These are phyloP conservation scores for Sporothrix curviconia DNA, from an alignment of 2,329 filamentous ascomycete species.

Conservation along the genomic window DNA sequence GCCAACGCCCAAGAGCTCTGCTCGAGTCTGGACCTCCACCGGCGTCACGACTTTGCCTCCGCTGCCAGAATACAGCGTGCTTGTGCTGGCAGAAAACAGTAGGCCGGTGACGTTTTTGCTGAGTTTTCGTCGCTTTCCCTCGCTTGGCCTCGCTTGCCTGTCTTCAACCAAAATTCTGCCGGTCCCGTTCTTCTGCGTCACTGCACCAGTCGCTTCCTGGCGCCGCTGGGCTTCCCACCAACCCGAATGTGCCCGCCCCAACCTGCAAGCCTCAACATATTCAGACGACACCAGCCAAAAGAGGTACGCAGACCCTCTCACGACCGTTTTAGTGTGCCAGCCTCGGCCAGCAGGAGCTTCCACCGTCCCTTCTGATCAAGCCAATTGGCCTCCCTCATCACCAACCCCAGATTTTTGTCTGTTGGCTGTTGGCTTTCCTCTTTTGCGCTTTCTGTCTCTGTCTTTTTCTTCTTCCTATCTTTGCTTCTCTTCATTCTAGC, in stretches of 20 bases:
- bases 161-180: slow-evolving; percentile 5
- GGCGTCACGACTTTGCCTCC: slow-evolving; percentile 6
- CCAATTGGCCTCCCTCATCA: not conserved
- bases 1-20: not conserved
- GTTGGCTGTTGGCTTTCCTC: not conserved
- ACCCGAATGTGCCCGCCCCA: no score
- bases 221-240: not conserved
- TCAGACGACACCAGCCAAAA: no score
- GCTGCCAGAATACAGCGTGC: no score
- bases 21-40: not conserved
- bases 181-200: slow-evolving; percentile 1
- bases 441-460: not conserved
- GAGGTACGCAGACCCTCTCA: no score
- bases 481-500: not conserved
- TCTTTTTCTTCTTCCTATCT: not conserved
- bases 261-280: no score
- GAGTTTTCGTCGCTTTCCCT: no score
- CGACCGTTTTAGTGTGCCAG: not conserved
- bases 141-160: no score
- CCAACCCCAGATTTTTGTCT: not conserved
- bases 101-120: no score
- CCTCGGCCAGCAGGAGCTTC: slow-evolving; percentile 7
- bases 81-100: no score
- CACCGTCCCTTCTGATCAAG: not conserved
- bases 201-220: not conserved